These are phyloP conservation scores for Myxozyma monticola DNA, from an alignment of 805 yeast genomes.

Conservation along the genomic window DNA sequence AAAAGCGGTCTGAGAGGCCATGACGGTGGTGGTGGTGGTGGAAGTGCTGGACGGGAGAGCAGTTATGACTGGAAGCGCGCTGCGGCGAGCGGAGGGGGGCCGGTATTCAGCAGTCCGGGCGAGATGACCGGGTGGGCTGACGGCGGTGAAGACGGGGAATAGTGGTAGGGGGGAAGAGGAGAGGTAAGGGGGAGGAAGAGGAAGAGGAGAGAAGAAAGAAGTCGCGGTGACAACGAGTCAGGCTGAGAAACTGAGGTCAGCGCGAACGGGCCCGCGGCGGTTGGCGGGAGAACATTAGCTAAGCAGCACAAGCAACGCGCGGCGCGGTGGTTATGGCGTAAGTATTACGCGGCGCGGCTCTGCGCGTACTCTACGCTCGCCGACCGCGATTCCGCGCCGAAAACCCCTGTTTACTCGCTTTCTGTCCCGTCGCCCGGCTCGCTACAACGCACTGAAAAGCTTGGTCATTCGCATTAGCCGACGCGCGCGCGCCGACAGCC, in stretches of 20 bases:
- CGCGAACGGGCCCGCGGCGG: background rate
- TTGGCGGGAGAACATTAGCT: background rate
- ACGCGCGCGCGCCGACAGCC: background rate
- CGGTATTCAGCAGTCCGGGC: background rate
- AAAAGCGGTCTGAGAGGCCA: constrained; percentile 2
- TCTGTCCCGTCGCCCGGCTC: background rate
- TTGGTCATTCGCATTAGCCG: background rate
- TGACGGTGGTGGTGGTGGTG: background rate
- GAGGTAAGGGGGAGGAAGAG: background rate
- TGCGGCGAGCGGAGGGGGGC: too few relatives aligned
- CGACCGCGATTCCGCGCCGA: background rate
- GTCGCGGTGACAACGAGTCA: background rate
- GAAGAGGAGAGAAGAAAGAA: background rate
- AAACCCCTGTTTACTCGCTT: background rate
- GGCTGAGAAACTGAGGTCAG: background rate
- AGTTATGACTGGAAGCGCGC: background rate
- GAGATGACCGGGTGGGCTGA: background rate
- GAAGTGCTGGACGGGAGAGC: background rate
- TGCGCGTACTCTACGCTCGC: background rate
- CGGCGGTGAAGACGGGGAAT: background rate
- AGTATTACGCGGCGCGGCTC: too few relatives aligned
- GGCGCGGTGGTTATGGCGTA: background rate
- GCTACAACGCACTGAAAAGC: background rate
- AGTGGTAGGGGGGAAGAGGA: background rate
- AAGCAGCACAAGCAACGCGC: background rate